phyloP scores from a whole-genome alignment of 805 yeast species.

The Saccharomycopsis malanga region DNA sequence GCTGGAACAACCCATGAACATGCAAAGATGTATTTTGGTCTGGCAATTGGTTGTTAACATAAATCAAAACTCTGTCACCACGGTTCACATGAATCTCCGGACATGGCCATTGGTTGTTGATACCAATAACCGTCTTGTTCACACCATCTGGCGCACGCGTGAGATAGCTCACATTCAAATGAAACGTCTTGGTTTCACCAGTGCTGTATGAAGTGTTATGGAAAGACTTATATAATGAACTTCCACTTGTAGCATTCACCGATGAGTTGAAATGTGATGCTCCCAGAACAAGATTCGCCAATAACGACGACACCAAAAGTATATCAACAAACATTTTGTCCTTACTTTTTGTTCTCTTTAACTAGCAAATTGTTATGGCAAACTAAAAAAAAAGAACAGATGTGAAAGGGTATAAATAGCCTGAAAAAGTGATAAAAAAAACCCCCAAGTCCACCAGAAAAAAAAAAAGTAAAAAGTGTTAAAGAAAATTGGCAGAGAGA shows the following conservation, averaged over 20 bases:
- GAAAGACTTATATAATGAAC: not conserved
- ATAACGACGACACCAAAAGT: not conserved
- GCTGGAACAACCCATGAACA: slow-evolving; percentile 85
- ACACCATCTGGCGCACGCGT: slow-evolving; percentile 34
- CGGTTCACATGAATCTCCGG: slow-evolving; percentile 72
- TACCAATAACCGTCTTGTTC: slow-evolving; percentile 37
- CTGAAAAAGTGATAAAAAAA: no score
- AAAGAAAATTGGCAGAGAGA: no score
- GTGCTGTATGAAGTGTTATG: slow-evolving; percentile 8
- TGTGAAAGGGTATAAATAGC: no score
- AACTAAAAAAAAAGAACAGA: no score
- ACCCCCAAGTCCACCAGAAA: no score
- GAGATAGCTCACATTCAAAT: slow-evolving; percentile 19
- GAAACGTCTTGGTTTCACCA: slow-evolving; percentile 20
- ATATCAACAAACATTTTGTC: no score
- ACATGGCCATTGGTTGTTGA: slow-evolving; percentile 63
- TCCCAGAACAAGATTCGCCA: slow-evolving; percentile 1
- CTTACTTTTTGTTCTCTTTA: no score
- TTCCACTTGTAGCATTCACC: slow-evolving; percentile 6
- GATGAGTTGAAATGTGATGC: slow-evolving; percentile 6
- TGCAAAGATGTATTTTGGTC: slow-evolving; percentile 73
- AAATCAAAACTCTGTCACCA: slow-evolving; percentile 72
- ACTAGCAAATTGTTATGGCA: no score
- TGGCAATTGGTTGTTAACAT: slow-evolving; percentile 66
- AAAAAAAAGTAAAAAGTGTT: no score